phyloP scores from a whole-genome alignment of 2,329 filamentous ascomycete species.

The Fusarium abutilonis region DNA sequence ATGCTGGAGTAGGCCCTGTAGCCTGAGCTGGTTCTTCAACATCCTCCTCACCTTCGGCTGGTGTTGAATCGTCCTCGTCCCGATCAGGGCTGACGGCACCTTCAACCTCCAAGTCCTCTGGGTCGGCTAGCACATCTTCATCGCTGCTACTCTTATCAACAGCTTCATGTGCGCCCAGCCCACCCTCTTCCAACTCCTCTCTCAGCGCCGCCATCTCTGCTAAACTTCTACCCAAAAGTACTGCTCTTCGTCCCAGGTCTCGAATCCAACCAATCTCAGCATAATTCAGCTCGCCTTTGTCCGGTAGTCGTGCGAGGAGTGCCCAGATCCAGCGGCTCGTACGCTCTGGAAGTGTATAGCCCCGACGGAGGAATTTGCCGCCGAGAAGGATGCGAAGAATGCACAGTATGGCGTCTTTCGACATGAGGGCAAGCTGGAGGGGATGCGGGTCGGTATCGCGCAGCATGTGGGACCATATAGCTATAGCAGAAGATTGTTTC shows the following conservation, averaged over 20 bases:
- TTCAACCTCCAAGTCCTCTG: constrained; percentile 47
- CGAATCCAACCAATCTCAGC: constrained; percentile 79
- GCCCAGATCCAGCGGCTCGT: constrained; percentile 89
- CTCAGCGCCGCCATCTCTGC: constrained; percentile 62
- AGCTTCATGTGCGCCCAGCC: constrained; percentile 56
- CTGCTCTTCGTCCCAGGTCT: constrained; percentile 81
- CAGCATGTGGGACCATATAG: constrained; percentile 63
- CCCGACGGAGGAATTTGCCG: constrained; percentile 69
- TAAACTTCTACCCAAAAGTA: constrained; percentile 65
- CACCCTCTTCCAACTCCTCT: constrained; percentile 55
- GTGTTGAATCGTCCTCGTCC: constrained; percentile 19
- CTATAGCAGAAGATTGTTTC: constrained; percentile 59
- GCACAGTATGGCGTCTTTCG: constrained; percentile 71
- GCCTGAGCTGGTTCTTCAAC: constrained; percentile 14
- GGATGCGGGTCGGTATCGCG: constrained; percentile 65
- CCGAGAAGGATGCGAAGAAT: constrained; percentile 74
- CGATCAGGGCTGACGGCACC: constrained; percentile 40
- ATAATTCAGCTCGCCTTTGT: constrained; percentile 77
- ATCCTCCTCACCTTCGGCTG: constrained; percentile 5
- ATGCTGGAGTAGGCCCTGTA: neutral
- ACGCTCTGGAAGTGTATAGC: constrained; percentile 68
- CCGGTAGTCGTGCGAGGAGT: constrained; percentile 77
- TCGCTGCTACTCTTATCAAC: constrained; percentile 58
- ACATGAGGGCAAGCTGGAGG: constrained; percentile 70
- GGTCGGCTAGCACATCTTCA: constrained; percentile 51